A percentile compares a stretch with the other conserved stretches of the same genome.
Conservation (phyloP, 768 basidiomycete species). For the Hericium coralloides region DNA sequence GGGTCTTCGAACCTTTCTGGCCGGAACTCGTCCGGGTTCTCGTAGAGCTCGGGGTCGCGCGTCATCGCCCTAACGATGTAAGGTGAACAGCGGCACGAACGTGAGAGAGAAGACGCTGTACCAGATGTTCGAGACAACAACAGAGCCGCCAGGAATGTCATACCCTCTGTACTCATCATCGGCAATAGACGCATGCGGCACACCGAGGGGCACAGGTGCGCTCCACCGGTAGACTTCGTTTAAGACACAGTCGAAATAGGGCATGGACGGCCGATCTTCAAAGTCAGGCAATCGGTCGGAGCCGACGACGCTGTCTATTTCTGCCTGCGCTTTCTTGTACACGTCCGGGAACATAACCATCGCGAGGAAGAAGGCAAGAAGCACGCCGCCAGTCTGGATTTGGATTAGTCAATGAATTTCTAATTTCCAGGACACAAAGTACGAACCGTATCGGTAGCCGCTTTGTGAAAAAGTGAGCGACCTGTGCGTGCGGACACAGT, state of each 20-base stretch:
- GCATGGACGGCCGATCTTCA: conserved; percentile 9
- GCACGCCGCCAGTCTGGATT: not conserved
- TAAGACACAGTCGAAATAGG: conserved; percentile 10
- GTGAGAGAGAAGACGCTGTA: conserved; percentile 1
- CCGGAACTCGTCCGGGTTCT: conserved; percentile 16
- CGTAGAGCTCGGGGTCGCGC: conserved; percentile 18
- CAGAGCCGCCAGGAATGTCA: conserved; percentile 25
- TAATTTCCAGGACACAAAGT: not conserved
- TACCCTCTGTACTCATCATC: not conserved
- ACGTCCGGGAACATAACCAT: conserved; percentile 14
- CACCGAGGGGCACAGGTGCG: conserved; percentile 3
- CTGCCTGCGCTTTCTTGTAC: conserved; percentile 10
- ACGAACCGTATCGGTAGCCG: not conserved
- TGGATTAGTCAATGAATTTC: not conserved
- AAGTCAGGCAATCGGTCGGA: conserved; percentile 8
- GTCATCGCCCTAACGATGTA: conserved; percentile 16
- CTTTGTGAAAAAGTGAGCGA: not conserved
- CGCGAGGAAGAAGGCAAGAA: conserved; percentile 7
- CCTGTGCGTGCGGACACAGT: not conserved
- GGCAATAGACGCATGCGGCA: not conserved
- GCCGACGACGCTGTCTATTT: conserved; percentile 14
- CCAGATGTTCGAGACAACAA: conserved; percentile 27
- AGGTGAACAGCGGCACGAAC: not conserved
- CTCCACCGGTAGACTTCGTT: conserved; percentile 15
- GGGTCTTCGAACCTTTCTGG: conserved; percentile 19